Evolutionary conservation across 2,329 filamentous ascomycete genomes (phyloP), one percentile per base, ranked within the genome.

Genomic region (Curvularia verruculosa): DNA sequence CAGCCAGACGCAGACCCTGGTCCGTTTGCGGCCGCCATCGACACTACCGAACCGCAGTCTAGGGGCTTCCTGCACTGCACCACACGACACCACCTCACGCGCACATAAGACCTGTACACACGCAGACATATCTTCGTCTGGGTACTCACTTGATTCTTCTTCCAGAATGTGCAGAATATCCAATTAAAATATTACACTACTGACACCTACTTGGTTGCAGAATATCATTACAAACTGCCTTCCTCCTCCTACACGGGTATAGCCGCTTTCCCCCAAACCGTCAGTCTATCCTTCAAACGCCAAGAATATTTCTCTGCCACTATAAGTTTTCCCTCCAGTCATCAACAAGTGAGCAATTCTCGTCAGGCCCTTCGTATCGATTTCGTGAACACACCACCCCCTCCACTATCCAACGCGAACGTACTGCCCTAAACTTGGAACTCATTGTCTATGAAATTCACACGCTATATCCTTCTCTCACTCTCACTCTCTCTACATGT

Each of bases 1-100:
- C 43, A 52, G 49, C 46, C 56, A 52, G 49, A 49, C 56, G 46
- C 44, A 53, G 28, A 59, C 55, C 55, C 51, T 44, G 52, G 51
- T 58, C 55, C 19, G 31, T 34, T 47, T 50, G 46, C 51, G 45
- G 40, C 55, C 26, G 44, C 21, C 55, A 58, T 54, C 51, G 46
- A 58, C 44, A 58, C 55, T 50, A 52, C 55, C 51, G 55, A 54
- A 37, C 44, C n/a, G 44, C 50, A 37, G 12, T 31, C 18, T 24
- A 34, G 15, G n/a, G 23, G 19, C 21, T 6, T n/a, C 8, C 23
- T 24, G 6, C 23, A 41, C 28, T 9, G 9, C 23, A 28, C n/a
- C 41, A 28, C 41, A 45, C 28, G 26, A 45, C 43, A 45, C 18
- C 26, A 31, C 26, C 18, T 28, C 41, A 44, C 24, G 41, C 26